Percentiles rank a stretch among this genome's conserved stretches.
These are phyloP conservation scores for Blastocystis hominis DNA, from an alignment of 352 stramenopile genomes.

Conservation along the genomic window DNA sequence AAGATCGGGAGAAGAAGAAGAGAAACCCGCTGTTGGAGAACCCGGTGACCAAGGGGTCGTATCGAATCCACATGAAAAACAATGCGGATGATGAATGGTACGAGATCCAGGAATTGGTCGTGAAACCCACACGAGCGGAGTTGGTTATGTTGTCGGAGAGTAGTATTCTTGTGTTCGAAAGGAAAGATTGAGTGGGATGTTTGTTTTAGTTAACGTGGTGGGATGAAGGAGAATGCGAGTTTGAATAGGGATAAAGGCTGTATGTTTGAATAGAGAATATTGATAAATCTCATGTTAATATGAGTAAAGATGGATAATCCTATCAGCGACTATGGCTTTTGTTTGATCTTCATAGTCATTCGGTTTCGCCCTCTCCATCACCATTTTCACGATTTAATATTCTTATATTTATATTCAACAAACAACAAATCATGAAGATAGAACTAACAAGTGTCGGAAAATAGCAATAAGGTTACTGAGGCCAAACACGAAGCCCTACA, in stretches of 20 bases:
- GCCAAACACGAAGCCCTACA: conserved; percentile 14
- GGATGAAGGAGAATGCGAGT: not conserved
- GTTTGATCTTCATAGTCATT: too few species aligned
- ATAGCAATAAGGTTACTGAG: conserved; percentile 8
- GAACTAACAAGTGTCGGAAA: not conserved
- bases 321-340: not conserved
- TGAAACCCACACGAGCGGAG: conserved; percentile 91
- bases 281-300: not conserved
- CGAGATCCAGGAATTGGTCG: conserved; percentile 92
- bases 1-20: not conserved
- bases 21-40: not conserved
- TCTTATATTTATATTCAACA: not conserved
- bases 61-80: conserved; percentile 88
- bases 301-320: too few species aligned
- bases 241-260: too few species aligned
- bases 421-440: not conserved
- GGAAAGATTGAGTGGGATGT: not conserved
- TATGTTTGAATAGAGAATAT: too few species aligned
- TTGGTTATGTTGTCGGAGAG: conserved; percentile 89
- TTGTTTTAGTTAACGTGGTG: conserved; percentile 4
- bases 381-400: not conserved
- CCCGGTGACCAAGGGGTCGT: conserved; percentile 69
- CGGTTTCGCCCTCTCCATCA: not conserved
- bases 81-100: conserved; percentile 88
- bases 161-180: conserved; percentile 76